Base-by-base conservation (phyloP, 106 monocot species). In the Vanilla planifolia region DNA sequence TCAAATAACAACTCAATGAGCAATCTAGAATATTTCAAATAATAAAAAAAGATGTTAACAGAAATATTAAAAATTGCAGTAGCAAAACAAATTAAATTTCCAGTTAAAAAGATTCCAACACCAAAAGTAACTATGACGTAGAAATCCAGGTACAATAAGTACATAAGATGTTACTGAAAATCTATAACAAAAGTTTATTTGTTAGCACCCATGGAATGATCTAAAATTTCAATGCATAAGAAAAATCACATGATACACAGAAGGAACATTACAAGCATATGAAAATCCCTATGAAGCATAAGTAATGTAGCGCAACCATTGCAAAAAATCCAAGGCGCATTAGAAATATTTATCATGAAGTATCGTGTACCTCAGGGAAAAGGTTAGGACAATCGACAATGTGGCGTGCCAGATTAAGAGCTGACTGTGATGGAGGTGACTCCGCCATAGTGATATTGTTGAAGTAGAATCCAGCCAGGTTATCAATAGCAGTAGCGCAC, bases 401-500 rank as follows among this genome's bases (percentile, higher is more conserved):
- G 62, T 91, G 91, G 6, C 79, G 80, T 53, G 91, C 84, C 62
- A 96, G 84, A 72, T 88, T 96, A 24, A 96, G 27, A 48, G 87
- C 84, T 70, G 79, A 36, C 35, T 70, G 63, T 63, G 96, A 79
- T 57, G 91, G 90, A 42, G 86, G 68, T 57, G 71, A 71, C 50
- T 96, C 96, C 2, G 61, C 91, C 55, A 50, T 39, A 20, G 76
- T 91, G 29, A 96, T 79, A 45, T 96, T 91, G 68, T 96, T 87
- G 76, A 91, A 96, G 78, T 96, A 96, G 61, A 74, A 96, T 9
- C 81, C 70, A 65, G 96, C 96, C 22, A 96, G 74, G 47, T 88
- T 80, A 73, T 96, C 96, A 45, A 96, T 68, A 43, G 96, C 84
- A 75, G 81, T 78, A 51, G 96, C 96, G 77, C 96, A 96, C 96